Percentiles rank a stretch among this genome's conserved stretches.
These are phyloP conservation scores for Angophora floribunda DNA, from an alignment of 345 rosid species.

Conservation along the genomic window DNA sequence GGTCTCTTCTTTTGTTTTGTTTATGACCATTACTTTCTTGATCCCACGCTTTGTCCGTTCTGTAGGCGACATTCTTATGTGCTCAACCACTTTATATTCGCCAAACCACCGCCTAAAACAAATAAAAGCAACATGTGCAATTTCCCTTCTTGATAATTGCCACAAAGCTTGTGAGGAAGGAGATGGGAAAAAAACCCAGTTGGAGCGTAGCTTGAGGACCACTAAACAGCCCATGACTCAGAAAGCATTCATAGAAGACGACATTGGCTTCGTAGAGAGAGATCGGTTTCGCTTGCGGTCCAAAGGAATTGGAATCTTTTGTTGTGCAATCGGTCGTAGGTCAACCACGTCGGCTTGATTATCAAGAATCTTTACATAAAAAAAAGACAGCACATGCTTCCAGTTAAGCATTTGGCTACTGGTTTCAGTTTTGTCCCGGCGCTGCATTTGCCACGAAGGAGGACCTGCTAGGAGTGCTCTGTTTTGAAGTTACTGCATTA, in stretches of 20 bases:
- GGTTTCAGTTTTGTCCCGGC: neutral
- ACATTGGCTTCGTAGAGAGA: neutral
- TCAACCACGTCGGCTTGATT: neutral
- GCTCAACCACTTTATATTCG: neutral
- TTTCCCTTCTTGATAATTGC: neutral
- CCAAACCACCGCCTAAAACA: neutral
- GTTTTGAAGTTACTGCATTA: neutral
- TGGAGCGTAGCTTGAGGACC: neutral
- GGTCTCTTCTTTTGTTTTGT: neutral
- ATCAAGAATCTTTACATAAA: neutral
- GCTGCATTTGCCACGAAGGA: neutral
- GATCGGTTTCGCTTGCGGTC: neutral
- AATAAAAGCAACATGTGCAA: neutral
- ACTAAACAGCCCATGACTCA: neutral
- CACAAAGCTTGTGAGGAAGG: neutral
- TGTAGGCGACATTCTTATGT: neutral
- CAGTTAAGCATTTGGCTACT: neutral
- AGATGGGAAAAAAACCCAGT: neutral
- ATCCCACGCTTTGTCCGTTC: neutral
- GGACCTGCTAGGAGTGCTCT: neutral
- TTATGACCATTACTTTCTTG: neutral
- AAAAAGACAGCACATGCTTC: neutral
- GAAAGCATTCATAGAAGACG: neutral
- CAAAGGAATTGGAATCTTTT: neutral
- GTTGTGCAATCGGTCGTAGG: neutral